Evolutionary conservation across 257 asterid genomes (phyloP), one percentile per base, ranked within the genome.

Genomic region (Echium plantagineum): DNA sequence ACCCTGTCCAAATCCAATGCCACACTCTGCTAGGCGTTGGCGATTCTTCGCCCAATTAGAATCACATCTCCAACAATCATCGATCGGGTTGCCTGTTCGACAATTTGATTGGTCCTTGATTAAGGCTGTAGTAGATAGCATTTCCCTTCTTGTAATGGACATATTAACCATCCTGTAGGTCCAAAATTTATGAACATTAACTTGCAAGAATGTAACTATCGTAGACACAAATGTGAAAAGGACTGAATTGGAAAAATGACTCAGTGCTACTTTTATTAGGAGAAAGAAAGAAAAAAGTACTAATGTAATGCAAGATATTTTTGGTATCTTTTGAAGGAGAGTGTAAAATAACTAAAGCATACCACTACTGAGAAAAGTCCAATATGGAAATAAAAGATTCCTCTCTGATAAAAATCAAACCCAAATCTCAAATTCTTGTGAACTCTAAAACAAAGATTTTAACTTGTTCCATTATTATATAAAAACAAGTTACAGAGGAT

Each of bases 61-160:
- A 57, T 65, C 71, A 13, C 75, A 71, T 24, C 71, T 16, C 75
- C 75, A 71, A 22, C 78, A 73, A 28, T 73, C 78, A 20, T 73
- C 78, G n/a, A 73, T 68, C 28, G 78, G 71, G 22, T 73, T 73
- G 42, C 78, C 71, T 2, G 74, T 69, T 49, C 49, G 65, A 61
- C 78, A 73, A 47, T 31, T 35, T 5, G 31, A 15, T 24, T 64
- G 62, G 55, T 15, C 58, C 52, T 54, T 55, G 38, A 57, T 19
- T 46, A 46, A 15, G 26, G 54, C 12, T n/a, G 70, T 9, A 15
- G 32, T 53, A 32, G 52, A 53, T 5, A 49, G 55, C 42, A 57
- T 21, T 32, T 60, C 63, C 8, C 74, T 61, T 57, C 71, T 51
- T 46, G 65, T n/a, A 2, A 73, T 21, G 24, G 78, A 73, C 32